Base-by-base conservation (phyloP, 2,329 filamentous ascomycete species). In the Penicillium italicum region DNA sequence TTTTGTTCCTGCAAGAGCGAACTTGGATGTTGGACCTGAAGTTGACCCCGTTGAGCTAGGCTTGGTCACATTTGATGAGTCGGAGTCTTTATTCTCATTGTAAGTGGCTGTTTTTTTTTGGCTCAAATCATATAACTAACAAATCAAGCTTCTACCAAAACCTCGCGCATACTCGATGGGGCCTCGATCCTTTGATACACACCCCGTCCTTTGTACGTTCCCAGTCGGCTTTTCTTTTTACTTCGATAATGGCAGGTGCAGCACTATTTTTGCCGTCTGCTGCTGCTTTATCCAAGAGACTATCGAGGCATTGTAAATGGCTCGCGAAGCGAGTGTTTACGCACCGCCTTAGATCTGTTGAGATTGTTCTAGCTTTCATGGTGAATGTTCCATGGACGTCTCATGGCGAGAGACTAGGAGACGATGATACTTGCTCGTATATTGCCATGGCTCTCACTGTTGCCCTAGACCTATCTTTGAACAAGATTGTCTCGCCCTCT, bases 351-450 rank as follows among this genome's bases (percentile, higher is more conserved):
- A 82, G 85, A 53, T 90, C 87, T 0, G 85, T 89, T 6, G 87
- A 90, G 67, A 89, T 90, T 53, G 84, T 90, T 0, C 74, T 90
- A 1, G 87, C 85, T 0, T 90, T 90, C 66, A 87, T 90, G 83
- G 81, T 89, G 31, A 89, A 89, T 58, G 82, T 90, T 7, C 87
- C 87, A 0, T 90, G 87, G 87, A 89, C 90, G 81, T 85, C 85
- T 2, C 67, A 70, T 10, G 71, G 69, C 4, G 63, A 63, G 24
- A 61, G 62, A 40, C 51, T 72, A 16, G 71, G 70, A 0, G 87
- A 90, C 60, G 87, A 90, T 57, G 87, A 89, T 63, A 89, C 87
- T 0, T 89, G 86, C 55, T 81, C 83, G 40, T 90, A 88, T 62
- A 83, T 90, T 51, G 83, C 86, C 1, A 85, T 87, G 74, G 87